Base-by-base conservation (phyloP, 352 stramenopile species). In the Pythium aquatile region DNA sequence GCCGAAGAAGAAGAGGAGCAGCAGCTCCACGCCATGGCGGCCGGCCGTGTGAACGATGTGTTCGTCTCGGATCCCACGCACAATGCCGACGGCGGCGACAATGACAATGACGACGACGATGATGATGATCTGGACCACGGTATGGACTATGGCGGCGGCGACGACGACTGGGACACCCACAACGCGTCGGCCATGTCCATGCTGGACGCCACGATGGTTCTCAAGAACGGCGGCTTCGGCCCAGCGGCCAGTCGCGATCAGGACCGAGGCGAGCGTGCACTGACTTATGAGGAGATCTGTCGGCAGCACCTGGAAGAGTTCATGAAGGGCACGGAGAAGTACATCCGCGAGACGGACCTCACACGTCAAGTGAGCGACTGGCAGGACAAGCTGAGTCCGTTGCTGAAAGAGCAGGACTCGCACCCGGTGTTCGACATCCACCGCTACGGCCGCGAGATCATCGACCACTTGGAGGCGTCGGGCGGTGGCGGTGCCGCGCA, bases 281-380 rank as follows among this genome's bases (percentile, higher is more conserved):
- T 84, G 9, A 87, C 66, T 11, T 92, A 92, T 55, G 81, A 92
- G 44, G 81, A 90, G 46, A 81, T 92, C 33, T 91, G 84, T 40
- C 78, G 80, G 30, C 78, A 91, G 60, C 84, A 93, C 60, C 76
- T 90, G n/a, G 72, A 81, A 33, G 76, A 81, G 6, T 93, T 93
- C 61, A 91, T 93, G 82, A 81, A 85, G 39, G 84, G 84, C n/a
- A 83, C 80, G 7, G 80, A 93, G 53, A 78, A 88, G 58, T 93
- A 93, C 52, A 78, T 91, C 9, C 84, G 80, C 46, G 84, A 93
- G 63, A 88, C 80, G 11, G 75, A 84, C 57, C 64, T 91, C 54
- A 85, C 74, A 26, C 87, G 87, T 32, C 74, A 90, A 67, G 79
- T 92, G 40, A 85, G 73, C 62, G 81, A 90, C 47, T 93, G 85